These are phyloP conservation scores for Trichosporon sp. DNA, from an alignment of 1,284 basidiomycete species.

Conservation along the genomic window DNA sequence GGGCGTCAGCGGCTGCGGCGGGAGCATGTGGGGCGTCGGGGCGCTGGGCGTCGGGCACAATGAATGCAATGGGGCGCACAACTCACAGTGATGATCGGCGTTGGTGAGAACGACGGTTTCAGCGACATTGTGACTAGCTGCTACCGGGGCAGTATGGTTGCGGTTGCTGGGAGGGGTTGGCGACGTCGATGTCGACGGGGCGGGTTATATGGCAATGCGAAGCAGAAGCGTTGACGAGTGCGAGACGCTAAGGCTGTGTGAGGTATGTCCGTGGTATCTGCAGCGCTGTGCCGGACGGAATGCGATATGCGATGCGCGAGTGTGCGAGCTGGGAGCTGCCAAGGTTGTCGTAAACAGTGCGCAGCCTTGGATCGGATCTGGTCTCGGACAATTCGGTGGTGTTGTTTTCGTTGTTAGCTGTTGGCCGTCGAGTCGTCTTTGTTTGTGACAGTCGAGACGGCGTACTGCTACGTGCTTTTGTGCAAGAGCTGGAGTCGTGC, in stretches of 20 bases:
- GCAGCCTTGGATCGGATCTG: not conserved
- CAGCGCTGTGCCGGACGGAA: not conserved
- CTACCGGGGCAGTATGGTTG: not conserved
- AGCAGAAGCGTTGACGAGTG: not conserved
- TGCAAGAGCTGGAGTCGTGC: not conserved
- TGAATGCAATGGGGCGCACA: not conserved
- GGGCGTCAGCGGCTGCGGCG: not conserved
- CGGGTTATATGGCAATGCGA: not conserved
- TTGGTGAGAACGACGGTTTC: not conserved
- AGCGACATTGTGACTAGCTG: not conserved
- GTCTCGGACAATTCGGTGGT: not conserved
- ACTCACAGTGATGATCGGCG: constrained; percentile 1
- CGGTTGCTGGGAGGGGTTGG: not conserved
- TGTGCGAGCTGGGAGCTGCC: not conserved
- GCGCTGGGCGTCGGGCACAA: not conserved
- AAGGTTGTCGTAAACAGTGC: not conserved
- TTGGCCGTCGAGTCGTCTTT: not conserved
- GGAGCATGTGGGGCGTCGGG: not conserved
- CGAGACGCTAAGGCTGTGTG: not conserved
- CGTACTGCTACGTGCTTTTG: not conserved
- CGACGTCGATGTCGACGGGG: not conserved
- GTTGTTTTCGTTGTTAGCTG: not conserved
- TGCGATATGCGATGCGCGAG: not conserved
- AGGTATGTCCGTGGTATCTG: not conserved
- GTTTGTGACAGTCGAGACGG: not conserved